Conservation (phyloP, 2,329 filamentous ascomycete species). For the Exophiala oligosperma region DNA sequence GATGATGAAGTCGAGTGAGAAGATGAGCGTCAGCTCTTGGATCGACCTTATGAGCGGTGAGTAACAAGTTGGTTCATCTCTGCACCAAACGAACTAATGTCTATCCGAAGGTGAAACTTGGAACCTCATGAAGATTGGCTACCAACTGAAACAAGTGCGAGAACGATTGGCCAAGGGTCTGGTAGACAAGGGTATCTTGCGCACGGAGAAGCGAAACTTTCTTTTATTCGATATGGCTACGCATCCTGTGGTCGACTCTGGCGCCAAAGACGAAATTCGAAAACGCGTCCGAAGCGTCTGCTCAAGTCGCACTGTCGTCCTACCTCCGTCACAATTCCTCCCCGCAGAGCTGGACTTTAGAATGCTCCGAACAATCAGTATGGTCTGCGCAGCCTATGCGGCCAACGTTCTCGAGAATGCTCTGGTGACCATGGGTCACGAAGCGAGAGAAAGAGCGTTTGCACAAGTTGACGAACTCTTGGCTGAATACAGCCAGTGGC, state of each 20-base stretch:
- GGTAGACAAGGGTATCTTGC: conserved; percentile 96
- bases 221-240: conserved; percentile 99
- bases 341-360: conserved; percentile 94
- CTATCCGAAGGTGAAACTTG: conserved; percentile 79
- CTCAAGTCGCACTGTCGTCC: conserved; percentile 89
- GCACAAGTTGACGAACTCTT: conserved; percentile 95
- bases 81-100: not conserved
- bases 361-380: conserved; percentile 85
- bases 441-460: conserved; percentile 90
- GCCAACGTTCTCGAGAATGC: conserved; percentile 98
- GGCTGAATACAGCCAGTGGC: conserved; percentile 96
- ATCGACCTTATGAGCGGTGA: conserved; percentile 98
- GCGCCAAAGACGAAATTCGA: conserved; percentile 96
- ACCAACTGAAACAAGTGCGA: conserved; percentile 98
- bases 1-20: conserved; percentile 99
- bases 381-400: conserved; percentile 97
- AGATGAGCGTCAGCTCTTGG: conserved; percentile 99
- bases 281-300: conserved; percentile 88
- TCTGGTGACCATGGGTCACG: conserved; percentile 88
- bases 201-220: conserved; percentile 99
- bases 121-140: conserved; percentile 99
- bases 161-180: conserved; percentile 96
- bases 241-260: conserved; percentile 92
- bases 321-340: conserved; percentile 82
- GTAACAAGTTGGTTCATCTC: conserved; percentile 28